Evolutionary conservation across 176 grass and related monocot species (phyloP).

Genomic region (Elaeis guineensis): DNA sequence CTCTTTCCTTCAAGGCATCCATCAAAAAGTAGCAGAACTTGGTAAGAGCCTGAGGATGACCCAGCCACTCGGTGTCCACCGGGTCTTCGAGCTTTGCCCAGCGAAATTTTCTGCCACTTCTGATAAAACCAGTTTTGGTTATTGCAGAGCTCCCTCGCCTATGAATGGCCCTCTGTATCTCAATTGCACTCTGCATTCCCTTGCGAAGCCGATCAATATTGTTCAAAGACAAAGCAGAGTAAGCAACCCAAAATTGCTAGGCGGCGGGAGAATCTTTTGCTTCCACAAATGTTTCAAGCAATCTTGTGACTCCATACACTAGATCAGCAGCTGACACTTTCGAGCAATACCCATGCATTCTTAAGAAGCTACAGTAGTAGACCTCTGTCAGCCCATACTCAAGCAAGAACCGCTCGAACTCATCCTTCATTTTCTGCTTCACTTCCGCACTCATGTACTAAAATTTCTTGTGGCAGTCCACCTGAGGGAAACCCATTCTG

Average conservation of each 20-base stretch:
- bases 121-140: constrained; percentile 71
- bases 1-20: constrained; percentile 81
- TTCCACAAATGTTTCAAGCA: constrained; percentile 41
- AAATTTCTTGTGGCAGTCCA: constrained; percentile 85
- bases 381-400: constrained; percentile 88
- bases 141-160: constrained; percentile 83
- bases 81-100: constrained; percentile 87
- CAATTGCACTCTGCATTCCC: constrained; percentile 74
- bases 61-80: constrained; percentile 47
- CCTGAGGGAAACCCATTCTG: constrained; percentile 77
- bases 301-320: constrained; percentile 73
- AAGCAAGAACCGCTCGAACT: constrained; percentile 72
- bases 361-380: constrained; percentile 77
- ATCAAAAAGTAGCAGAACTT: constrained; percentile 82
- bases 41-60: constrained; percentile 74
- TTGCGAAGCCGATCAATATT: constrained; percentile 63
- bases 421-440: constrained; percentile 78
- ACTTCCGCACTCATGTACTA: constrained; percentile 96
- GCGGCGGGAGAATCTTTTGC: constrained; percentile 35
- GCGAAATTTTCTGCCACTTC: constrained; percentile 70
- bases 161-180: constrained; percentile 70
- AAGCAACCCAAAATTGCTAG: constrained; percentile 76
- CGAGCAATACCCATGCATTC: constrained; percentile 64
- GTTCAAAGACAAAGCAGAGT: constrained; percentile 60
- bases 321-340: constrained; percentile 89